Evolutionary conservation across 1,284 basidiomycete species (phyloP).

Genomic region (Xerocomus amazonicus): DNA sequence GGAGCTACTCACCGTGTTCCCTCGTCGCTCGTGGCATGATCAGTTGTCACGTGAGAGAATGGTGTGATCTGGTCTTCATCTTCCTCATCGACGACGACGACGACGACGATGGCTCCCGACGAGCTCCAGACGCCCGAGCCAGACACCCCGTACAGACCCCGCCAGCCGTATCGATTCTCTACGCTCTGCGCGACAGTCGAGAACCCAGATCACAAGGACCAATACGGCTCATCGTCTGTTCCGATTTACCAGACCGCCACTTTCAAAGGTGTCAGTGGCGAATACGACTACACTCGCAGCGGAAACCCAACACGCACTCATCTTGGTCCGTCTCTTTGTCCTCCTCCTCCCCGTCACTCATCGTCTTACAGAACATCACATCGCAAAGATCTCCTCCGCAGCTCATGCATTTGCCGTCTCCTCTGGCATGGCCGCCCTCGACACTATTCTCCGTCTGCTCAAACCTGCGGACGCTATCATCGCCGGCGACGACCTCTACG

Average conservation of each 20-base stretch:
- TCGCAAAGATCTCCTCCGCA: constrained; percentile 92
- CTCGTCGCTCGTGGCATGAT: constrained; percentile 34
- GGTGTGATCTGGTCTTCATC: constrained; percentile 13
- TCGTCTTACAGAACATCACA: constrained; percentile 75
- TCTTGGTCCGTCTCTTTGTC: constrained; percentile 59
- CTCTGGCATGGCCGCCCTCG: constrained; percentile 97
- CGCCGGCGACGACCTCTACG: constrained; percentile 97
- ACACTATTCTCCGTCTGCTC: constrained; percentile 90
- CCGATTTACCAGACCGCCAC: constrained; percentile 99
- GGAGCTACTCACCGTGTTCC: constrained; percentile 39
- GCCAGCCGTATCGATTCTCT: constrained; percentile 76
- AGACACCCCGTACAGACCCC: constrained; percentile 61
- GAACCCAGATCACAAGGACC: constrained; percentile 85
- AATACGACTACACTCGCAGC: constrained; percentile 92
- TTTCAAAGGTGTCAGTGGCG: constrained; percentile 91
- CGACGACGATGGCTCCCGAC: constrained; percentile 20
- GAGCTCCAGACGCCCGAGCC: constrained; percentile 72
- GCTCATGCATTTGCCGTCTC: constrained; percentile 87
- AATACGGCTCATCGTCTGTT: constrained; percentile 90
- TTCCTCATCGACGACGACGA: constrained; percentile 2
- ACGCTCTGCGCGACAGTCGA: constrained; percentile 93
- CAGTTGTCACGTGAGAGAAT: constrained; percentile 22
- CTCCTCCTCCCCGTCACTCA: neutral
- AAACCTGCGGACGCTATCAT: constrained; percentile 95
- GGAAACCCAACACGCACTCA: constrained; percentile 97